Evolutionary conservation across 805 yeast species (phyloP).

Genomic region (Metschnikowia arizonensis): DNA sequence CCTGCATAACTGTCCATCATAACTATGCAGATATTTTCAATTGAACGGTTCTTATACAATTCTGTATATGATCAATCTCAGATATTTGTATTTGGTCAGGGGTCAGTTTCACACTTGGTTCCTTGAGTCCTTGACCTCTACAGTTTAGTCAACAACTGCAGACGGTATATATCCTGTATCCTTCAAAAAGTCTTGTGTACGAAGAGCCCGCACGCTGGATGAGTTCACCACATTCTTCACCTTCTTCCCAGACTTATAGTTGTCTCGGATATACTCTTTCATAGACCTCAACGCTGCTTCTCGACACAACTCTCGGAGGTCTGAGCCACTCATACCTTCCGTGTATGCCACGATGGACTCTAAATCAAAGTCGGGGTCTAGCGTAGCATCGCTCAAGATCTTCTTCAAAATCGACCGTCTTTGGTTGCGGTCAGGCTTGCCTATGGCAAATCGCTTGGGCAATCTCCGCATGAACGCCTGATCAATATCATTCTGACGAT

Average conservation of each 20-base stretch:
- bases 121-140: too few relatives aligned
- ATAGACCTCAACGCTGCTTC: conserved; percentile 91
- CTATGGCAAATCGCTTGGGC: conserved; percentile 84
- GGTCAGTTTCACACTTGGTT: too few relatives aligned
- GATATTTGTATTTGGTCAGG: too few relatives aligned
- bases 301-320: conserved; percentile 83
- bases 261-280: conserved; percentile 71
- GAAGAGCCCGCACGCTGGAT: conserved; percentile 56
- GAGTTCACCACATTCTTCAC: conserved; percentile 26
- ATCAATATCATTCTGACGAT: conserved; percentile 87
- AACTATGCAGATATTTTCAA: too few relatives aligned
- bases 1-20: neutral
- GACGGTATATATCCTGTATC: conserved; percentile 17
- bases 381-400: conserved; percentile 58
- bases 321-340: conserved; percentile 79
- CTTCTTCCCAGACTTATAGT: conserved; percentile 39
- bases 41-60: too few relatives aligned
- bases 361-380: conserved; percentile 59
- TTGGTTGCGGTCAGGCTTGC: conserved; percentile 65
- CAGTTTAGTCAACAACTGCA: conserved; percentile 16
- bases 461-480: conserved; percentile 86
- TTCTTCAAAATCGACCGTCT: conserved; percentile 67
- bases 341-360: conserved; percentile 59
- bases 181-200: conserved; percentile 57
- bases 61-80: too few relatives aligned